A percentile compares a stretch with the other conserved stretches of the same genome.
Conservation (phyloP, 768 basidiomycete genomes). For the Tricholomella constricta region DNA sequence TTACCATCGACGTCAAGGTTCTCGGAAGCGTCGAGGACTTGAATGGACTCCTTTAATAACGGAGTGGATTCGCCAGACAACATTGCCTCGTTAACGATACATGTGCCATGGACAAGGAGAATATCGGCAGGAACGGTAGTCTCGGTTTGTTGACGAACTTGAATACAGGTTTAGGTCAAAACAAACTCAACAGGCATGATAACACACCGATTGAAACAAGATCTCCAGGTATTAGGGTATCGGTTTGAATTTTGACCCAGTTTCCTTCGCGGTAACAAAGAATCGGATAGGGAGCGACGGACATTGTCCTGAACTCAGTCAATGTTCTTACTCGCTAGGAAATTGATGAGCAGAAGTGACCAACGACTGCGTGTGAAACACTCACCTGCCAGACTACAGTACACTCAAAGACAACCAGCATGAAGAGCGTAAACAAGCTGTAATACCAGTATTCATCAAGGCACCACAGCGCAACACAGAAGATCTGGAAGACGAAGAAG, state of each 20-base stretch:
- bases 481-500: constrained; percentile 99
- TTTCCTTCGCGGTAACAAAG: constrained; percentile 75
- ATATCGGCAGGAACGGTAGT: constrained; percentile 93
- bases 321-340: constrained; percentile 86
- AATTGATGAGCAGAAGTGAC: constrained; percentile 1
- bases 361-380: constrained; percentile 2
- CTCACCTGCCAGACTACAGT: constrained; percentile 97
- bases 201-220: constrained; percentile 71
- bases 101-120: constrained; percentile 87
- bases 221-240: constrained; percentile 90
- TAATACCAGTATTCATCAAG: constrained; percentile 99
- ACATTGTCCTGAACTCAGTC: constrained; percentile 97
- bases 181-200: neutral
- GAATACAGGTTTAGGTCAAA: neutral
- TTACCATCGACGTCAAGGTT: constrained; percentile 80
- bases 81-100: constrained; percentile 99
- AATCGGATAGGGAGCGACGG: constrained; percentile 87
- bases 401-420: constrained; percentile 98
- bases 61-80: constrained; percentile 98
- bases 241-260: constrained; percentile 83
- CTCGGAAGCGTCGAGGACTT: constrained; percentile 74
- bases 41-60: constrained; percentile 92
- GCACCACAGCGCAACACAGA: constrained; percentile 97
- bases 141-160: constrained; percentile 73
- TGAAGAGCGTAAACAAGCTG: constrained; percentile 95